Base-by-base conservation (phyloP, 2,329 filamentous ascomycete species). In the Endoconidiophora polonica region DNA sequence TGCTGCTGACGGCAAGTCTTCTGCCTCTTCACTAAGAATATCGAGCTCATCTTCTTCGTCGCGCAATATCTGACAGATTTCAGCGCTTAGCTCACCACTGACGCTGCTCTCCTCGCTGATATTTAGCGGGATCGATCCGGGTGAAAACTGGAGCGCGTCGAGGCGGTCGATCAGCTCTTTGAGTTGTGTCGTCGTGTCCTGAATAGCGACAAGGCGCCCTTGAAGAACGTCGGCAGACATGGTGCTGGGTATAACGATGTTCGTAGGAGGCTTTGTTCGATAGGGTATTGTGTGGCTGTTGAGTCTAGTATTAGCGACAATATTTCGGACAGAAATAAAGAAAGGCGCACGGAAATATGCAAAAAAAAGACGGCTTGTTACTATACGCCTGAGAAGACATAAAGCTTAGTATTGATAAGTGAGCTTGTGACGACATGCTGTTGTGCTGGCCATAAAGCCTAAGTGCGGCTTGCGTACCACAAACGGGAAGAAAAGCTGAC, bases 31-130 rank as follows among this genome's bases (percentile, higher is more conserved):
- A 44, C 70, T 71, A 33, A 95, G 61, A 16, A 91, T 65, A 62
- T 94, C 88, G 56, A 91, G 74, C 53, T 94, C 86, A 55, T 93
- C 86, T 58, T 93, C 81, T 46, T 83, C 76, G 52, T 84, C 80
- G 57, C 85, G 81, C 54, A 95, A 65, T 16, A 75, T 74, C 59
- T 85, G 79, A 56, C 82, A 79, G 55, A 95, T 94, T 62, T 95
- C 87, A 20, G 76, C 71, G 56, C 78, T 77, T 33, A 95, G 74
- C 65, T 94, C 87, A 18, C 80, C 63, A 50, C 81, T 77, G 36
- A 72, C 69, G 54, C 72, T 71, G 53, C 67, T 67, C 46, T 74
- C 73, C 18, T 70, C 68, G 47, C 67, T 66, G 6, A 64, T 62
- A 50, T 63, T 65, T 4, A 75, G 66, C 18, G 74, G 72, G 42